These are phyloP conservation scores for Pulveroboletus frians DNA, from an alignment of 768 basidiomycete species.

Conservation along the genomic window DNA sequence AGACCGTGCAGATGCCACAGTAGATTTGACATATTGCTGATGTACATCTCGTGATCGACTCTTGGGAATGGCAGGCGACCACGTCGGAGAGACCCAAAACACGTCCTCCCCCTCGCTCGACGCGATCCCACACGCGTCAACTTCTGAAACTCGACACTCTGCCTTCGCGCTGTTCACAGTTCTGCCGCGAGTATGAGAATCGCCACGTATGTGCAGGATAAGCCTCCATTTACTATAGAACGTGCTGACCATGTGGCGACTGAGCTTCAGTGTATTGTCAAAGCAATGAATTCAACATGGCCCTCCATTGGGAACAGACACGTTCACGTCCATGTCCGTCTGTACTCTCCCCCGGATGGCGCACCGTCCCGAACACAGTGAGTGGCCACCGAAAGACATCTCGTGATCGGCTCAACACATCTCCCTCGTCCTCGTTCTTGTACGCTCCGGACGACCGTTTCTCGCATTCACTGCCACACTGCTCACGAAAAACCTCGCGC, in stretches of 20 bases:
- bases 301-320: slow-evolving; percentile 11
- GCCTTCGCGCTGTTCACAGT: slow-evolving; percentile 14
- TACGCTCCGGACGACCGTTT: slow-evolving; percentile 2
- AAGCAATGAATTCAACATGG: slow-evolving; percentile 7
- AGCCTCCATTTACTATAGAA: no score
- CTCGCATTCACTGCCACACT: slow-evolving; percentile 8
- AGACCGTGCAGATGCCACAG: no score
- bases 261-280: no score
- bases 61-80: no score
- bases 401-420: slow-evolving; percentile 12
- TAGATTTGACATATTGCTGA: no score
- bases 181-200: slow-evolving; percentile 14
- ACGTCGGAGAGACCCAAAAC: no score
- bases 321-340: slow-evolving; percentile 32
- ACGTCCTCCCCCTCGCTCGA: no score
- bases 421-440: slow-evolving; percentile 12
- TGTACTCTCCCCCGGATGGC: slow-evolving; percentile 8
- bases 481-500: slow-evolving; percentile 36
- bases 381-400: slow-evolving; percentile 2
- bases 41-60: no score
- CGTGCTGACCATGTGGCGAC: no score
- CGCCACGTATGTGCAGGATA: slow-evolving; percentile 13
- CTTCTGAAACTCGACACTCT: slow-evolving; percentile 9
- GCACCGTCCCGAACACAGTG: background rate
- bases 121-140: slow-evolving; percentile 4